These are phyloP conservation scores for Penicillium sp. DNA, from an alignment of 2,329 filamentous ascomycete genomes.

Conservation along the genomic window DNA sequence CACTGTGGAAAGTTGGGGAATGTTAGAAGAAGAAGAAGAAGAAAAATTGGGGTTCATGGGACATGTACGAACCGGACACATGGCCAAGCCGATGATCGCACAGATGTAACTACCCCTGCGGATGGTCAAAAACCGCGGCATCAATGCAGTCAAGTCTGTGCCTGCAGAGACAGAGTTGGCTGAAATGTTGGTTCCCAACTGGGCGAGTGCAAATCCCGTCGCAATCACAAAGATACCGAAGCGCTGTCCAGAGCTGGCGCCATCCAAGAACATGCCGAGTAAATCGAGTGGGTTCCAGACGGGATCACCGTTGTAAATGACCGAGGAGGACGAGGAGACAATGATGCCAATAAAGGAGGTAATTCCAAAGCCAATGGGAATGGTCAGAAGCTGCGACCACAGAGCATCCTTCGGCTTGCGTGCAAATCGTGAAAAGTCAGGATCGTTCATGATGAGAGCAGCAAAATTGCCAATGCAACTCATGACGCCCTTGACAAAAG, in stretches of 20 bases:
- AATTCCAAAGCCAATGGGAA: slow-evolving; percentile 65
- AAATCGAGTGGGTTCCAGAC: slow-evolving; percentile 70
- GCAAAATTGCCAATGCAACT: slow-evolving; percentile 85
- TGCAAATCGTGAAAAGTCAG: slow-evolving; percentile 81
- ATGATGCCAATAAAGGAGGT: slow-evolving; percentile 84
- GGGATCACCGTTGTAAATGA: slow-evolving; percentile 57
- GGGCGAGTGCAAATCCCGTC: slow-evolving; percentile 66
- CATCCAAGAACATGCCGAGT: slow-evolving; percentile 61
- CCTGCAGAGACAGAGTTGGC: slow-evolving; percentile 80
- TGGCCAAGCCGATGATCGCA: slow-evolving; percentile 69
- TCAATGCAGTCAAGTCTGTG: slow-evolving; percentile 72
- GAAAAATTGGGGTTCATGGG: neutral
- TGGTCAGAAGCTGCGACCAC: slow-evolving; percentile 72
- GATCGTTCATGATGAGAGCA: slow-evolving; percentile 72
- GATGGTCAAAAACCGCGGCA: slow-evolving; percentile 77
- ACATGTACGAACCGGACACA: slow-evolving; percentile 60
- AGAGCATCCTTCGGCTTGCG: slow-evolving; percentile 67
- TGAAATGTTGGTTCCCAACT: slow-evolving; percentile 80
- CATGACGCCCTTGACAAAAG: slow-evolving; percentile 81
- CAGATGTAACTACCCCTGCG: slow-evolving; percentile 83
- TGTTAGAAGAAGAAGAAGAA: slow-evolving; percentile 12
- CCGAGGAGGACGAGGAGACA: slow-evolving; percentile 60
- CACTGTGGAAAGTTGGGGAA: slow-evolving; percentile 22
- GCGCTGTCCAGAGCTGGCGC: slow-evolving; percentile 61
- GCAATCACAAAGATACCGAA: slow-evolving; percentile 72